These are phyloP conservation scores for Ogataea salicorniae DNA, from an alignment of 805 yeast species.

Conservation along the genomic window DNA sequence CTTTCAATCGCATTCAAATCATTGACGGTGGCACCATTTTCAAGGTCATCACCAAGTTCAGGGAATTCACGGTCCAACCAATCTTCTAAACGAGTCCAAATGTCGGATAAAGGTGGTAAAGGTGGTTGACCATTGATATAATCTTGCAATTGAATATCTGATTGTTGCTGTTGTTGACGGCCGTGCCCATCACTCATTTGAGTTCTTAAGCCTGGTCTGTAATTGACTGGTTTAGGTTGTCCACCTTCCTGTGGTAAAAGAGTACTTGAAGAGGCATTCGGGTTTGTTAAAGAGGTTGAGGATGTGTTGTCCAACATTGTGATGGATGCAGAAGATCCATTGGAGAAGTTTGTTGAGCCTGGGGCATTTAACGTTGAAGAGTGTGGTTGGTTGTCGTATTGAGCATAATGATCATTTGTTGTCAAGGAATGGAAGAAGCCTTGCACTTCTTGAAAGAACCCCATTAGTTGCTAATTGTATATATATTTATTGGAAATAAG, in stretches of 20 bases:
- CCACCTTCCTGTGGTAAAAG: constrained; percentile 18
- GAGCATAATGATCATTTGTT: constrained; percentile 56
- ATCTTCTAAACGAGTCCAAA: constrained; percentile 85
- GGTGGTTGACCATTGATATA: constrained; percentile 44
- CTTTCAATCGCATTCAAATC: constrained; percentile 81
- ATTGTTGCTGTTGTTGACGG: constrained; percentile 15
- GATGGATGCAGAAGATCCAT: constrained; percentile 24
- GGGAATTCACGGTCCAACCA: constrained; percentile 79
- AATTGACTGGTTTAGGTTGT: constrained; percentile 32
- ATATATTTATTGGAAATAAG: neutral
- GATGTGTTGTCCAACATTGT: constrained; percentile 30
- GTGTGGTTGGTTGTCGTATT: constrained; percentile 34
- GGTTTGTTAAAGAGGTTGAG: constrained; percentile 33
- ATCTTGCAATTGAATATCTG: constrained; percentile 50
- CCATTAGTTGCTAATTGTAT: constrained; percentile 14
- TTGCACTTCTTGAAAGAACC: constrained; percentile 28
- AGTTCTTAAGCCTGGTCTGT: constrained; percentile 37
- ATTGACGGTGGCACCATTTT: constrained; percentile 70
- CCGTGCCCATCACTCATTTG: constrained; percentile 33
- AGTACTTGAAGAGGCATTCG: constrained; percentile 36
- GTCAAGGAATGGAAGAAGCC: constrained; percentile 44
- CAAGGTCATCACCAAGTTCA: constrained; percentile 73
- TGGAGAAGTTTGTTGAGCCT: constrained; percentile 23
- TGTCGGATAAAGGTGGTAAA: constrained; percentile 60
- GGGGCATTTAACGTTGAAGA: constrained; percentile 15